Conservation (phyloP, 108 stramenopile species). For the Craspedostauros australis region DNA sequence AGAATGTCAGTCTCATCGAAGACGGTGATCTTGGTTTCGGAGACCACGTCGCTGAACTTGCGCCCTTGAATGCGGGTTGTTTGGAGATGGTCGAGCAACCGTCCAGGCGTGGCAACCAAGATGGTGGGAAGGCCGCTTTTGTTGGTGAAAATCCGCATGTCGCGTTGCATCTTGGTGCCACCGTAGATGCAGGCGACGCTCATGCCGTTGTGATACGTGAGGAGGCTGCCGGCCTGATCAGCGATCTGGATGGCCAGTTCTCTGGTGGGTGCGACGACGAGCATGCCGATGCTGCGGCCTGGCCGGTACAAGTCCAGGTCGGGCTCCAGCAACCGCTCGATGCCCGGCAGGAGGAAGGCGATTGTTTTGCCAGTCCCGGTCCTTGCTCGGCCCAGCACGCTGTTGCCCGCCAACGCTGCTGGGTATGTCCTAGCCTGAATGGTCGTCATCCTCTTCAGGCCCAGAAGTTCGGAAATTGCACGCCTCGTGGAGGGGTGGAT, state of each 20-base stretch:
- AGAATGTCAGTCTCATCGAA: conserved; percentile 95
- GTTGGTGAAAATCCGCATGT: conserved; percentile 42
- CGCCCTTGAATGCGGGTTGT: conserved; percentile 23
- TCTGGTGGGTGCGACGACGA: conserved; percentile 86
- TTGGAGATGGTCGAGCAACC: conserved; percentile 76
- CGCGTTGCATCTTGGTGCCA: conserved; percentile 82
- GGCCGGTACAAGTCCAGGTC: conserved; percentile 30
- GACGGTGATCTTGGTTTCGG: conserved; percentile 55
- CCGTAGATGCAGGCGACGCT: conserved; percentile 38
- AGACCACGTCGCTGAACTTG: conserved; percentile 38
- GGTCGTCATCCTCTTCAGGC: conserved; percentile 68
- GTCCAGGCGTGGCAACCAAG: conserved; percentile 89
- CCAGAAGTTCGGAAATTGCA: conserved; percentile 32
- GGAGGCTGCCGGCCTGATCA: conserved; percentile 64
- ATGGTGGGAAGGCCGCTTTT: conserved; percentile 43
- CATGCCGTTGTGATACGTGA: conserved; percentile 37
- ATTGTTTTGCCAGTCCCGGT: conserved; percentile 84
- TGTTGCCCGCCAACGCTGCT: conserved; percentile 41
- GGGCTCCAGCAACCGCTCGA: conserved; percentile 40
- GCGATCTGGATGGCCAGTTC: conserved; percentile 90
- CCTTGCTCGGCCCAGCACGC: conserved; percentile 83
- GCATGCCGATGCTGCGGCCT: conserved; percentile 64
- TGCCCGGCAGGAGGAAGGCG: conserved; percentile 93
- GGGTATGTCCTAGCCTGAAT: conserved; percentile 78
- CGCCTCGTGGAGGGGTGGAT: conserved; percentile 31